These are phyloP conservation scores for Capsella rubella DNA, from an alignment of 441 rosid genomes.

Conservation along the genomic window DNA sequence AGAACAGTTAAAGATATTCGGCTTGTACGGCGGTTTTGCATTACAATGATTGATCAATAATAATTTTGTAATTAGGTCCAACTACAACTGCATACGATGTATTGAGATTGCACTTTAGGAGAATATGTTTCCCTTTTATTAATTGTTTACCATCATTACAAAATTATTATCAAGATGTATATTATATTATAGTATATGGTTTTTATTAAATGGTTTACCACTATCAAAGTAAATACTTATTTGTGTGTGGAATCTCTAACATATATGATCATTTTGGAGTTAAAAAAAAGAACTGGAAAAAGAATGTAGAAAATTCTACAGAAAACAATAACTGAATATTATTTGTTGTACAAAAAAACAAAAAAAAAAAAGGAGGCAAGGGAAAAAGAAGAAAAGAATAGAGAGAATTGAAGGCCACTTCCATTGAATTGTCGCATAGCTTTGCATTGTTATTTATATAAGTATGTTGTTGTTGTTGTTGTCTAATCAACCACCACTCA, in stretches of 20 bases:
- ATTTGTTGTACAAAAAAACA: neutral
- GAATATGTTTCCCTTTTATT: slow-evolving; percentile 13
- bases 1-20: slow-evolving; percentile 6
- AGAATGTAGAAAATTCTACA: neutral
- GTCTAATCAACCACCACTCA: slow-evolving; percentile 45
- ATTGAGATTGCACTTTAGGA: slow-evolving; percentile 15
- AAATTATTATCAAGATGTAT: neutral
- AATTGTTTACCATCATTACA: slow-evolving; percentile 36
- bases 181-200: slow-evolving; percentile 10
- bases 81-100: slow-evolving; percentile 39
- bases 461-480: slow-evolving; percentile 6
- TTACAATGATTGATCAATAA: slow-evolving; percentile 38
- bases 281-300: too few relatives aligned
- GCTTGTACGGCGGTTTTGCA: slow-evolving; percentile 25
- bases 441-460: slow-evolving; percentile 14
- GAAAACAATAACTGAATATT: neutral
- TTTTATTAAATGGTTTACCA: neutral
- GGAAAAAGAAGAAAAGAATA: neutral
- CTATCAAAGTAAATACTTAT: too few relatives aligned
- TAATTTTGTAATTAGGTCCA: slow-evolving; percentile 20
- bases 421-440: slow-evolving; percentile 26
- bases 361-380: neutral
- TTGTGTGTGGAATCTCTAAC: neutral
- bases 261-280: neutral
- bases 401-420: slow-evolving; percentile 9